Evolutionary conservation across 192 early-diverging fungal species (phyloP), one percentile per base, ranked within the genome.

Genomic region (Backusella luteola): DNA sequence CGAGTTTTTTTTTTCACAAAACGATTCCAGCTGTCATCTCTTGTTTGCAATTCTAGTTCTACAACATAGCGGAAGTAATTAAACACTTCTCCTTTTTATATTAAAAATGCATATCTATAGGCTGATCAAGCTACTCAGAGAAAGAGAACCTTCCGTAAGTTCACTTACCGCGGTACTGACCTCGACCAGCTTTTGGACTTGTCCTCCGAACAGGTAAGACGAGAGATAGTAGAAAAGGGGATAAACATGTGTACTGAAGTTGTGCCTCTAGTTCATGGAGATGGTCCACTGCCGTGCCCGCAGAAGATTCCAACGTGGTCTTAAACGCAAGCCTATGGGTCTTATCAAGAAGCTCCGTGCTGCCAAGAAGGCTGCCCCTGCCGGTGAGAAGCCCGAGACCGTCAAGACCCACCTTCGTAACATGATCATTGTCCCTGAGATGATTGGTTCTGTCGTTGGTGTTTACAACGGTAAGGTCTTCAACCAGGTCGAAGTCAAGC

Each of bases 381-480:
- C 88, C 73, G 84, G 87, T 87, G 97, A 99, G 90, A 99, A 99
- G 94, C 96, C 97, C 79, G 94, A 87, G 67, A 85, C 86, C 59
- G 97, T 99, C 90, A 99, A 99, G 93, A 99, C 97, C 83, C 97
- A 99, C 88, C 91, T 99, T 74, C 94, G 97, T 86, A 93, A 97
- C 93, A 99, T 99, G 97, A 96, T 99, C 82, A 95, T 99, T 76
- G 96, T 99, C 71, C 97, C 97, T 77, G 97, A 99, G 90, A 99
- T 99, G 97, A 95, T 99, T 80, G 97, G 97, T 76, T 96, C 95
- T 59, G 84, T 97, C 69, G 89, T 97, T 81, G 97, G 93, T 83
- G 89, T 99, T 81, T 97, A 99, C 95, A 98, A 98, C 91, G 97
- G 97, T 83, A 99, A 99, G 95, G 93, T 91, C 80, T 99, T 99